phyloP scores from a whole-genome alignment of 345 rosid species.

The Arabidopsis suecica region DNA sequence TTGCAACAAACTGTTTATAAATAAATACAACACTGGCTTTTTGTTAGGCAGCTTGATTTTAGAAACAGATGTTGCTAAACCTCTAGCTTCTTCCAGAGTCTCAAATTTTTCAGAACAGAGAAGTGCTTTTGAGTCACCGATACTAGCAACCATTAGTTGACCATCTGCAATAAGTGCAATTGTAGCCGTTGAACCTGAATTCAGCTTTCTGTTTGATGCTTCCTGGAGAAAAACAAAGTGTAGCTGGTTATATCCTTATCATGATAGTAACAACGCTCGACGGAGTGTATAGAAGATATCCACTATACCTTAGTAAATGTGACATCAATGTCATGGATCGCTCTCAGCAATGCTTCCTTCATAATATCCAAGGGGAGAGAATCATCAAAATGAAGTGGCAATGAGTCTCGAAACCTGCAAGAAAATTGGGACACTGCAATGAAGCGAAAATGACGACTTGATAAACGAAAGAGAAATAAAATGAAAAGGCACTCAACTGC shows the following conservation, averaged over 20 bases:
- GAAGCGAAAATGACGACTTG: background rate
- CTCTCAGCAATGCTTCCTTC: constrained; percentile 86
- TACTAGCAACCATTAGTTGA: constrained; percentile 78
- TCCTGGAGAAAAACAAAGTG: constrained; percentile 45
- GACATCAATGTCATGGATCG: constrained; percentile 85
- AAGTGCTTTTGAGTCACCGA: constrained; percentile 96
- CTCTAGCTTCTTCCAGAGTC: constrained; percentile 84
- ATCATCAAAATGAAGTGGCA: constrained; percentile 57
- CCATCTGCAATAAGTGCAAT: constrained; percentile 79
- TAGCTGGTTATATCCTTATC: constrained; percentile 4
- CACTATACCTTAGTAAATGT: constrained; percentile 74
- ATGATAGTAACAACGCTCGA: background rate
- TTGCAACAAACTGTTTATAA: constrained; percentile 2
- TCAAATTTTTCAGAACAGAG: constrained; percentile 84
- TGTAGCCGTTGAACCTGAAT: constrained; percentile 87
- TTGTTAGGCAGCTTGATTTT: background rate
- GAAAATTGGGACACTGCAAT: background rate
- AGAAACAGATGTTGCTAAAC: constrained; percentile 53
- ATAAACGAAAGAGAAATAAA: background rate
- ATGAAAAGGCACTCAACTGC: constrained; percentile 45
- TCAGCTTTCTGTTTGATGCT: constrained; percentile 65
- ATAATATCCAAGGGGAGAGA: constrained; percentile 79
- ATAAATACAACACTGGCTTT: background rate
- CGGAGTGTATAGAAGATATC: background rate
- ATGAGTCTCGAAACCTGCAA: constrained; percentile 64